Evolutionary conservation across 2,329 filamentous ascomycete species (phyloP).

Genomic region (Paraphoma chrysanthemicola): DNA sequence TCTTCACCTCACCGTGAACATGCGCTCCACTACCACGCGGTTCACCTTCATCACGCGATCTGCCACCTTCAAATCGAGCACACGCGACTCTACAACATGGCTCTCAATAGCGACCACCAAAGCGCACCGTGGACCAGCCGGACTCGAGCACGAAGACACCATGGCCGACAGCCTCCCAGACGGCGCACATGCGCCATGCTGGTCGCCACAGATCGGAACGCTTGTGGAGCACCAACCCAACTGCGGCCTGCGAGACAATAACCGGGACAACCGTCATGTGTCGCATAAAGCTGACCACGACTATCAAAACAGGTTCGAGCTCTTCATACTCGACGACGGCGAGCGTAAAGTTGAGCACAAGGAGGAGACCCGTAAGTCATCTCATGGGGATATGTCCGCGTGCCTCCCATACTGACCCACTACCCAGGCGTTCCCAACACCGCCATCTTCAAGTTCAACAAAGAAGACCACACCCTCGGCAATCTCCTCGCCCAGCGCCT

Average conservation of each 20-base stretch:
- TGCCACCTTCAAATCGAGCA: not conserved
- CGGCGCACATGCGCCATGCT: slow-evolving; percentile 3
- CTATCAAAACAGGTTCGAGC: slow-evolving; percentile 75
- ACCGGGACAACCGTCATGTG: slow-evolving; percentile 7
- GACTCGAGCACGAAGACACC: slow-evolving; percentile 2
- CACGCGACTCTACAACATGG: slow-evolving; percentile 1
- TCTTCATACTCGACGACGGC: slow-evolving; percentile 84
- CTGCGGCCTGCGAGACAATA: slow-evolving; percentile 12
- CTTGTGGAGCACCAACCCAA: slow-evolving; percentile 18
- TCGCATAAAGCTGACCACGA: slow-evolving; percentile 24
- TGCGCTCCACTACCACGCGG: not conserved
- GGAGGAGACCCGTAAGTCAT: slow-evolving; percentile 81
- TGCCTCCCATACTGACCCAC: not conserved
- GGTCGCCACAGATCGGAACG: slow-evolving; percentile 8
- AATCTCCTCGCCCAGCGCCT: slow-evolving; percentile 89
- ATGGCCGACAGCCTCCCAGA: slow-evolving; percentile 1
- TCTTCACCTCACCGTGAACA: slow-evolving; percentile 3
- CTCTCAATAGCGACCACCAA: not conserved
- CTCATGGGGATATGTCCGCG: not conserved
- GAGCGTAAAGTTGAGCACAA: slow-evolving; percentile 94
- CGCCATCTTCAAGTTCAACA: slow-evolving; percentile 93
- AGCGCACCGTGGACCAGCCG: not conserved
- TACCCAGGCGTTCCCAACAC: slow-evolving; percentile 83
- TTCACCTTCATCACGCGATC: slow-evolving; percentile 7
- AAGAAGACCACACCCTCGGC: slow-evolving; percentile 95